A percentile compares a stretch with the other conserved stretches of the same genome.
Evolutionary conservation across 2,329 filamentous ascomycete genomes (phyloP).

Genomic region (Aspergillus terreus): DNA sequence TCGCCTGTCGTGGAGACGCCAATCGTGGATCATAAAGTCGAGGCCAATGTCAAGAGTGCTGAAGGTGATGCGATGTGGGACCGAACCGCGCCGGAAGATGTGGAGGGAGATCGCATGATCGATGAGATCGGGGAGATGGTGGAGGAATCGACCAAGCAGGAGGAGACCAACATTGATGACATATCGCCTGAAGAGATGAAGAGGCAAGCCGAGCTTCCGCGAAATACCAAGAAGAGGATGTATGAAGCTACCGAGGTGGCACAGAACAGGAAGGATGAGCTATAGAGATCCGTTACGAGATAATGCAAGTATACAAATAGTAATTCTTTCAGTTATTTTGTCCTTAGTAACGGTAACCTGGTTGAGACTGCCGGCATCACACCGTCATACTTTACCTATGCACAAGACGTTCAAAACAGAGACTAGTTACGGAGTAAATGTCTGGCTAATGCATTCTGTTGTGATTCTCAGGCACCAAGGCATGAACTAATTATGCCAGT

Average conservation of each 20-base stretch:
- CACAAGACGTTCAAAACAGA: no score
- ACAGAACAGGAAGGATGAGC: slow-evolving; percentile 35
- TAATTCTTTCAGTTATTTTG: neutral
- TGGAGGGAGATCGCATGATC: slow-evolving; percentile 34
- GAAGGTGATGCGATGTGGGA: slow-evolving; percentile 18
- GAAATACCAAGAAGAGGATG: slow-evolving; percentile 49
- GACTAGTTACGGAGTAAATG: no score
- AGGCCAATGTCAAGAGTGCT: slow-evolving; percentile 15
- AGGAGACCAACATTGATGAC: slow-evolving; percentile 29
- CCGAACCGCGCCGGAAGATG: slow-evolving; percentile 15
- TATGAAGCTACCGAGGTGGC: slow-evolving; percentile 39
- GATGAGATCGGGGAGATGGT: slow-evolving; percentile 42
- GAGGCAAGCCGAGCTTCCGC: slow-evolving; percentile 35
- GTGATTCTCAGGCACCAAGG: no score
- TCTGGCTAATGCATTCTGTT: no score
- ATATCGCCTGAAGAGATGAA: slow-evolving; percentile 33
- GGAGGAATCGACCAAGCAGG: slow-evolving; percentile 20
- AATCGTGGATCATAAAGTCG: slow-evolving; percentile 16
- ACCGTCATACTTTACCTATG: neutral
- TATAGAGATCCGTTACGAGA: slow-evolving; percentile 22
- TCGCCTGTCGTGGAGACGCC: slow-evolving; percentile 17
- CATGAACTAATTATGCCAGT: slow-evolving; percentile 15
- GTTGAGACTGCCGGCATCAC: neutral
- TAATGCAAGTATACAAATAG: neutral
- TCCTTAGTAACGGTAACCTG: neutral